Base-by-base conservation (phyloP, 2,329 filamentous ascomycete genomes). In the Coniochaeta sp. region DNA sequence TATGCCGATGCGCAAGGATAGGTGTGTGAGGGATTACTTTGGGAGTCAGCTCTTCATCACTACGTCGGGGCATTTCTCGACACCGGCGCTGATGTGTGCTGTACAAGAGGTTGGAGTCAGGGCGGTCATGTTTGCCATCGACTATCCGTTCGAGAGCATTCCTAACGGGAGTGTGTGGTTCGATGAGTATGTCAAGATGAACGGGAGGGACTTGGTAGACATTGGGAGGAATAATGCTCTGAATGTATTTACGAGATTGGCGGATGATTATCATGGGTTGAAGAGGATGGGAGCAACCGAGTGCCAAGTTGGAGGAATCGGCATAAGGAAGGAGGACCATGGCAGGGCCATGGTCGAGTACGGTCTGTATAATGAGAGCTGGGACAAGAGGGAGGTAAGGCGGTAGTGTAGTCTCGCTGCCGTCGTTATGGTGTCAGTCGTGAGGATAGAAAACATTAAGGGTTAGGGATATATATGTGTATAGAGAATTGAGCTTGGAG, bases 121-220 rank as follows among this genome's bases (percentile, higher is more conserved):
- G 57, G 47, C 64, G 28, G 62, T 69, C 58, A 61, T 69, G 61
- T 68, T 69, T 59, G 62, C 63, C 16, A 65, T 68, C 36, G 66
- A 67, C 60, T 68, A 67, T 38, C 64, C 67, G 6, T 68, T 67
- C 44, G 66, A 68, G 63, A 67, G 63, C 59, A 65, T 69, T 36
- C 62, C 64, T 33, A 66, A 68, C 43, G 65, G 62, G 16, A 64
- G 64, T 47, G 63, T 64, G 17, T 68, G 66, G 67, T 68, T 66
- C 55, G 67, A 69, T 57, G 63, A 67, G 38, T 62, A 64, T 43
- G 63, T 65, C 11, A 60, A 63, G 31, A 59, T 66, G 52, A 62
- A 55, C 44, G 59, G 57, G 28, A 31, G 55, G 22, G 66, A 68
- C 24, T 59, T 65, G 43, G 63, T 66, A 14, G 64, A 67, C 56